A percentile compares a stretch with the other conserved stretches of the same genome.
Evolutionary conservation across 164 flowering plant genomes (phyloP).

Genomic region (Akebia trifoliata): DNA sequence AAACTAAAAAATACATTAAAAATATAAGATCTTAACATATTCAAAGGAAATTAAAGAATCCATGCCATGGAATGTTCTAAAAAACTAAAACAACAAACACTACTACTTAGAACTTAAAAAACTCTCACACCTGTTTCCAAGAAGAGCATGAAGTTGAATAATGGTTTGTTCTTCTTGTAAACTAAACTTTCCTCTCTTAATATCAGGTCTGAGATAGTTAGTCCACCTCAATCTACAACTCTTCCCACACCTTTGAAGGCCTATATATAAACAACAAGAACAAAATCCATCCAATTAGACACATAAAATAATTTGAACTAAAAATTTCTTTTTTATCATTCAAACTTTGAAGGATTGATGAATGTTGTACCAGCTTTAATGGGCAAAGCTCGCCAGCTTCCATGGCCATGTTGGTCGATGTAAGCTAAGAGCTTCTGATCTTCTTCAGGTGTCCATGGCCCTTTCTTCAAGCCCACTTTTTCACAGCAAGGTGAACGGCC

Average conservation of each 20-base stretch:
- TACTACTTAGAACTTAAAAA: no score
- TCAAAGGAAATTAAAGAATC: no score
- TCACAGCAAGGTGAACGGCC: slow-evolving; percentile 22
- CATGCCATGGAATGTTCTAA: no score
- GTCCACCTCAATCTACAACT: slow-evolving; percentile 96
- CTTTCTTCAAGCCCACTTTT: slow-evolving; percentile 88
- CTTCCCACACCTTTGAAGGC: slow-evolving; percentile 90
- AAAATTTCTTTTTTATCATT: no score
- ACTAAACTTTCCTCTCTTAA: slow-evolving; percentile 90
- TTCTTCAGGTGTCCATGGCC: slow-evolving; percentile 98
- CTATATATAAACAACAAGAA: slow-evolving; percentile 32
- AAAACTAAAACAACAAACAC: no score
- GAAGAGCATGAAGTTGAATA: slow-evolving; percentile 94
- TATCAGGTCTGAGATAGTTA: slow-evolving; percentile 87
- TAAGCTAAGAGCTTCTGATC: slow-evolving; percentile 92
- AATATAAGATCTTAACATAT: no score
- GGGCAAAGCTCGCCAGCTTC: slow-evolving; percentile 94
- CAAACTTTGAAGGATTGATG: no score
- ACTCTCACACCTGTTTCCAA: slow-evolving; percentile 99
- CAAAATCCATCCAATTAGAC: neutral
- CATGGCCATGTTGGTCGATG: slow-evolving; percentile 93
- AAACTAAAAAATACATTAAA: no score
- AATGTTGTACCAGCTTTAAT: slow-evolving; percentile 61
- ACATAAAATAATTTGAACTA: no score
- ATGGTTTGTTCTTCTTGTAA: slow-evolving; percentile 90